Evolutionary conservation across 108 stramenopile species (phyloP).

Genomic region (Chaetoceros muelleri): DNA sequence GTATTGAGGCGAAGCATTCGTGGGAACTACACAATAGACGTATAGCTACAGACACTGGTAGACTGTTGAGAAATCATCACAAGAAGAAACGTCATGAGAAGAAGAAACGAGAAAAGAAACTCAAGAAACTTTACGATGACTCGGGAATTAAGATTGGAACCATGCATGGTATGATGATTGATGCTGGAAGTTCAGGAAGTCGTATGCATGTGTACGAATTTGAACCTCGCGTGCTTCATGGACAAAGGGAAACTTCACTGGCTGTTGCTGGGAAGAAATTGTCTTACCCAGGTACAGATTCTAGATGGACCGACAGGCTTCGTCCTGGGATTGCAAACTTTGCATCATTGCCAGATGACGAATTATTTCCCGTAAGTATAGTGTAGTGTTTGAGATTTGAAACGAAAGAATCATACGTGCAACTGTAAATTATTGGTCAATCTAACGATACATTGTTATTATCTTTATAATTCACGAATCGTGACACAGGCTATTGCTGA

Average conservation of each 20-base stretch:
- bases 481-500: slow-evolving; percentile 35
- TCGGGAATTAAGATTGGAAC: slow-evolving; percentile 8
- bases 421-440: no score
- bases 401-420: no score
- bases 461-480: no score
- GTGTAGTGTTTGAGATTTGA: neutral
- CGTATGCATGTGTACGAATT: slow-evolving; percentile 88
- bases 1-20: neutral
- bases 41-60: neutral
- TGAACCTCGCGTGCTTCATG: slow-evolving; percentile 40
- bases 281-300: slow-evolving; percentile 52
- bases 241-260: slow-evolving; percentile 13
- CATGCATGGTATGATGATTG: slow-evolving; percentile 76
- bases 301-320: slow-evolving; percentile 80
- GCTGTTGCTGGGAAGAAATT: slow-evolving; percentile 43
- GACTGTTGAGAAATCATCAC: neutral
- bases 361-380: neutral
- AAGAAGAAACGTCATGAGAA: slow-evolving; percentile 2
- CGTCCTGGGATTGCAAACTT: slow-evolving; percentile 69
- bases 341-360: slow-evolving; percentile 25
- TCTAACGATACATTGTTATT: no score
- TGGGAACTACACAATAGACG: neutral
- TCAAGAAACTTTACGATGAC: neutral
- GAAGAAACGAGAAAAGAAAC: slow-evolving; percentile 1
- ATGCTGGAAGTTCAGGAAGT: slow-evolving; percentile 84